A percentile compares a stretch with the other conserved stretches of the same genome.
Conservation (phyloP, 306 rosid species). For the Astragalus glycyphyllos region DNA sequence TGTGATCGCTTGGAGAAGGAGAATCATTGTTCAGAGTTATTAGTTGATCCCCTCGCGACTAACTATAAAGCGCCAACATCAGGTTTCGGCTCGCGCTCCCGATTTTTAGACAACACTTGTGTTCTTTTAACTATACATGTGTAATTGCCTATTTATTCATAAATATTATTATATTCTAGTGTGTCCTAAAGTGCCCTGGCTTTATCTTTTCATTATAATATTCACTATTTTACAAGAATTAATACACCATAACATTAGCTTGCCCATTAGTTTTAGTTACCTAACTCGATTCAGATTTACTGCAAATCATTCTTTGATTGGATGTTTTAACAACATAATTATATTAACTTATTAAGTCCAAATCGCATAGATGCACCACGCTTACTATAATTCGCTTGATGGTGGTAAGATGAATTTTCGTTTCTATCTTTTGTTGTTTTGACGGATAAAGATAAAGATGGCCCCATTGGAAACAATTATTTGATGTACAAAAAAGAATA, state of each 20-base stretch:
- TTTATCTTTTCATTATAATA: conserved; percentile 7
- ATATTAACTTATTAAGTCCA: neutral
- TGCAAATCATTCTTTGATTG: conserved; percentile 31
- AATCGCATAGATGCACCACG: neutral
- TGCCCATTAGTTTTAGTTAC: neutral
- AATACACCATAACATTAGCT: neutral
- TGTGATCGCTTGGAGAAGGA: too few relatives aligned
- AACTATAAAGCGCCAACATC: too few relatives aligned
- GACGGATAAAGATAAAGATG: neutral
- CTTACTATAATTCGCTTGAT: conserved; percentile 23
- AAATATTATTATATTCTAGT: too few relatives aligned
- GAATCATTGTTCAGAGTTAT: too few relatives aligned
- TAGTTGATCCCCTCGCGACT: too few relatives aligned
- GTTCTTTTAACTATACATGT: too few relatives aligned
- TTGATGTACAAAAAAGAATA: too few relatives aligned
- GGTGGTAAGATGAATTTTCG: conserved; percentile 24
- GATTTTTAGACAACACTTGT: too few relatives aligned
- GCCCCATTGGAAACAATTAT: conserved; percentile 35
- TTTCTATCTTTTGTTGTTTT: neutral
- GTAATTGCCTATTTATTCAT: too few relatives aligned
- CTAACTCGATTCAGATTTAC: conserved; percentile 12
- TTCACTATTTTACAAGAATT: neutral
- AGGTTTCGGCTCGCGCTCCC: too few relatives aligned
- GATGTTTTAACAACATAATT: too few relatives aligned
- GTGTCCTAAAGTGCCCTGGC: too few relatives aligned